Evolutionary conservation across 2,329 filamentous ascomycete genomes (phyloP).

Genomic region (Teratosphaeria zuluensis): DNA sequence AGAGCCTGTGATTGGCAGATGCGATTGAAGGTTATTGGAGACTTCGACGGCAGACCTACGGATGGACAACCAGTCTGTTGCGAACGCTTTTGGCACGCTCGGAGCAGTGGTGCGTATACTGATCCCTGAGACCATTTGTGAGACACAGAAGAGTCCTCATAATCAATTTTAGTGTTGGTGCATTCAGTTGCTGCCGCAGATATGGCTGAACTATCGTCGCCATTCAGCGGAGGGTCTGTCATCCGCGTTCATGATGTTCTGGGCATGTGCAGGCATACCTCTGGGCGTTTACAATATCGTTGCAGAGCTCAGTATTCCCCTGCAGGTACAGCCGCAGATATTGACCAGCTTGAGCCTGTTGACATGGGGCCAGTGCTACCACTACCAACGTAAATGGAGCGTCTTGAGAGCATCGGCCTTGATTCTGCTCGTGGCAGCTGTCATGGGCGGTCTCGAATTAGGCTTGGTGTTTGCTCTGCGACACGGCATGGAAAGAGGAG

Average conservation of each 20-base stretch:
- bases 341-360: slow-evolving; percentile 41
- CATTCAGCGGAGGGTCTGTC: slow-evolving; percentile 58
- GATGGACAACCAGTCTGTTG: slow-evolving; percentile 48
- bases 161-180: slow-evolving; percentile 46
- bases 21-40: background rate
- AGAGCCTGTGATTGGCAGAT: background rate
- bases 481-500: slow-evolving; percentile 32
- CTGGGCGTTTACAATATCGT: slow-evolving; percentile 54
- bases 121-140: no score
- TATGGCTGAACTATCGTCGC: slow-evolving; percentile 56
- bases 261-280: slow-evolving; percentile 58
- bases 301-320: slow-evolving; percentile 42
- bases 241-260: slow-evolving; percentile 63
- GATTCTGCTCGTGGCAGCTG: slow-evolving; percentile 41
- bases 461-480: slow-evolving; percentile 50
- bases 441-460: slow-evolving; percentile 52
- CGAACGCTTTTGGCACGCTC: slow-evolving; percentile 50
- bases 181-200: slow-evolving; percentile 60
- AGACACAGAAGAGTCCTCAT: no score
- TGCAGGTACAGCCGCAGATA: slow-evolving; percentile 49
- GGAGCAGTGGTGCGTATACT: slow-evolving; percentile 36
- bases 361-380: slow-evolving; percentile 48
- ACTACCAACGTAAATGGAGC: slow-evolving; percentile 50
- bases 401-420: slow-evolving; percentile 40
- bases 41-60: background rate